Base-by-base conservation (phyloP, 2,329 filamentous ascomycete genomes). In the Trichoderma harzianum region DNA sequence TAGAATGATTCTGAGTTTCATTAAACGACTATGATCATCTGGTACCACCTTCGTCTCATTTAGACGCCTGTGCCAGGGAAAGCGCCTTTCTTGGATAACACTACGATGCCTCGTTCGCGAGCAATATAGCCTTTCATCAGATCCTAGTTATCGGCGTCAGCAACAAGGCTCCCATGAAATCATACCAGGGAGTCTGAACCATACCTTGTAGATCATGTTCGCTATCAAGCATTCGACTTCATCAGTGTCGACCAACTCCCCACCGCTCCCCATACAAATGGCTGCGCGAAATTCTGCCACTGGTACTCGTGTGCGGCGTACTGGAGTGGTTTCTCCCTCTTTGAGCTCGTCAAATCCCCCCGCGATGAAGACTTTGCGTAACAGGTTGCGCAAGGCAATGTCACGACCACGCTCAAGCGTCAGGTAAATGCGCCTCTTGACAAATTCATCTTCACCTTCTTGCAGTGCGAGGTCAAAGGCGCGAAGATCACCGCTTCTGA, bases 111-210 rank as follows among this genome's bases (percentile, higher is more conserved):
- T 76, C 93, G 90, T 76, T 97, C 95, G 69, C 95, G 92, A 36
- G 95, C 92, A 76, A 99, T 99, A 82, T 99, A 99, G 53, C 97
- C 96, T 83, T 98, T 99, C 93, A 99, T 97, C 28, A 96, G 86
- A 72, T 92, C 93, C 94, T 97, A 28, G 14, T 24, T 26, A 73
- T 36, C n/a, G 30, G 72, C 26, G 71, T 82, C 74, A 82, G 80
- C 80, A 77, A 82, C 72, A 74, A 76, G 69, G 32, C 7, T 0
- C 2, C 2, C 39, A 55, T 26, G 39, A 53, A 30, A 11, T 6
- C 26, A 55, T 43, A 7, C 18, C 0, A 18, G 39, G n/a, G 3
- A n/a, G 26, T 24, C 11, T 11, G 4, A 18, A 6, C 77, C 82
- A 76, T 82, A 97, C 95, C 90, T 98, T 99, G 86, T 98, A 99